phyloP scores from a whole-genome alignment of 1,284 basidiomycete species.

The Tremellales sp. region DNA sequence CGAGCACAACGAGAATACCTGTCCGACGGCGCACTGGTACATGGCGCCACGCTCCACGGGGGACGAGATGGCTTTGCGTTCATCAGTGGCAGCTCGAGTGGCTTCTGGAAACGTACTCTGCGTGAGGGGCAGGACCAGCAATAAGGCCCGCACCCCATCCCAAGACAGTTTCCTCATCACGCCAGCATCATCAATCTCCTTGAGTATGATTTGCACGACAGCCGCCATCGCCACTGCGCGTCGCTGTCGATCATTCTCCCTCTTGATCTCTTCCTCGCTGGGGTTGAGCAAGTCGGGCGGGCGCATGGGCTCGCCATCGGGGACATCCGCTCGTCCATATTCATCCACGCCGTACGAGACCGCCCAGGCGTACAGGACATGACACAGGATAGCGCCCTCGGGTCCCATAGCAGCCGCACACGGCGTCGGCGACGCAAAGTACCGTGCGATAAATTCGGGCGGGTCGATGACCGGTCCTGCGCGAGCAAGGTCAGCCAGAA shows the following conservation, averaged over 20 bases:
- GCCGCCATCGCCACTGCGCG: conserved; percentile 51
- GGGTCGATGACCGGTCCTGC: conserved; percentile 54
- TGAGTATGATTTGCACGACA: conserved; percentile 69
- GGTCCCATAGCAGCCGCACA: conserved; percentile 57
- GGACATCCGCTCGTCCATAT: conserved; percentile 53
- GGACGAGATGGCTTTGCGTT: conserved; percentile 50
- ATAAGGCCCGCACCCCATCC: conserved; percentile 74
- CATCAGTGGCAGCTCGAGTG: background rate
- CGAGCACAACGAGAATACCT: conserved; percentile 68
- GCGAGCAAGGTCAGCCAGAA: conserved; percentile 7
- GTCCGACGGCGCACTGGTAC: conserved; percentile 61
- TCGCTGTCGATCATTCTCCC: conserved; percentile 44
- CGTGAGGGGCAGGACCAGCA: conserved; percentile 73
- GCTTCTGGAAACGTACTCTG: conserved; percentile 52
- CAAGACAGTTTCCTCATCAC: conserved; percentile 74
- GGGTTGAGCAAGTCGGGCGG: conserved; percentile 18
- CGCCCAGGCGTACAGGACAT: conserved; percentile 72
- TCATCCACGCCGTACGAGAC: conserved; percentile 80
- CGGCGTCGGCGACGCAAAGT: conserved; percentile 43
- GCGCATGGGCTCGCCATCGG: conserved; percentile 28
- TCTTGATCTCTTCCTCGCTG: conserved; percentile 35
- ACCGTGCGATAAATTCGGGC: conserved; percentile 67
- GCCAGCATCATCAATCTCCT: conserved; percentile 70
- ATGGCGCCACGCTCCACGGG: conserved; percentile 59
- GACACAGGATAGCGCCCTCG: conserved; percentile 51